Evolutionary conservation across 208 protist genomes (phyloP), one percentile per base, ranked within the genome.

Genomic region (Crithidia sp.): DNA sequence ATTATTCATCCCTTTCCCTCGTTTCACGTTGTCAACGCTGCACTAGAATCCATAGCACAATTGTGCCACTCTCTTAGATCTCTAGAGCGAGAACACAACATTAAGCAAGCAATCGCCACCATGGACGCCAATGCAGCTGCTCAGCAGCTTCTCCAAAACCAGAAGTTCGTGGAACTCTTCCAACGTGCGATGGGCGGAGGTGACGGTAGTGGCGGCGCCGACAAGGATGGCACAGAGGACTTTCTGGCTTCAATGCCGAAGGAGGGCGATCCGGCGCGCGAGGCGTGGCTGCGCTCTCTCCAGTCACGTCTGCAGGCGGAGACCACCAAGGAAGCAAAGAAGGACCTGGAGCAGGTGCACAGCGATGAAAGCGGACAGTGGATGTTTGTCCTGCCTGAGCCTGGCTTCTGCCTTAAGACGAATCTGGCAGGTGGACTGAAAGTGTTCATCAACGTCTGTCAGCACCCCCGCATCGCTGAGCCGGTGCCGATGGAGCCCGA

Each of bases 381-480:
- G 90, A 94, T 93, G 87, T 96, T 87, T 65, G 79, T 96, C 16
- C 47, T 96, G 10, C 94, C 91, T 2, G 70, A 85, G 17, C 89
- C 92, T 4, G 90, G 88, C 12, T 96, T 96, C 72, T 95, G 91
- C 71, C 86, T 97, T 53, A 97, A 96, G 72, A 95, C 89, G 58
- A 80, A 60, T 41, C 75, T 83, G 4, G 61, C 70, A 4, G 87
- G 89, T 19, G 91, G 87, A 0, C 67, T 74, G 14, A 96, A 97
- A 77, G 81, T 97, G 2, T 97, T 97, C 76, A 86, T 97, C 47
- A 97, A 97, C 81, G 79, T 97, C 2, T 95, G 89, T 77, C 82
- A 94, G 60, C 89, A 94, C 77, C 74, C 88, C 37, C 86, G 88
- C 43, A 96, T 97, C 56, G 88, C 76, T 13, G 91, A 97, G 80